Conservation (phyloP, 2,329 filamentous ascomycete genomes). For the Sarocladiaceae sp. region DNA sequence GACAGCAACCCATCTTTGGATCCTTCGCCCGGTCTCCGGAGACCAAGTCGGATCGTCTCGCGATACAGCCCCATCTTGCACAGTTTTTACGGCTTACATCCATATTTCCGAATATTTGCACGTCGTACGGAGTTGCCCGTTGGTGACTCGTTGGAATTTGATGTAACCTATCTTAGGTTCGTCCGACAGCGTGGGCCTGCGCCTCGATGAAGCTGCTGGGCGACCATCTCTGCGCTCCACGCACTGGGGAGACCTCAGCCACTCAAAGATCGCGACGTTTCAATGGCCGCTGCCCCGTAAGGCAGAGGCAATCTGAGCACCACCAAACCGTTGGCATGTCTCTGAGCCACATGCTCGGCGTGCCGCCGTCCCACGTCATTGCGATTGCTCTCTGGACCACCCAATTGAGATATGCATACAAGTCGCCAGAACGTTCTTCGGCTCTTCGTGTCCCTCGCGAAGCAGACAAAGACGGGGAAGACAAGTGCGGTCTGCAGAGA, state of each 20-base stretch:
- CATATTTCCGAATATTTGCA: no score
- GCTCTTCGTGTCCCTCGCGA: no score
- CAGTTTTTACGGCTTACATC: no score
- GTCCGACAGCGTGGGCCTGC: background rate
- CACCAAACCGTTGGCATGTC: slow-evolving; percentile 2
- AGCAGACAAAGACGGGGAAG: no score
- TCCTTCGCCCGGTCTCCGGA: slow-evolving; percentile 1
- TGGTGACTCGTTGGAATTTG: no score
- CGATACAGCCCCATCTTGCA: no score
- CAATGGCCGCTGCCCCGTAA: background rate
- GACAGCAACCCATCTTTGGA: background rate
- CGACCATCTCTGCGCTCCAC: background rate
- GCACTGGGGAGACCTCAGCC: background rate
- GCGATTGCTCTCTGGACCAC: no score
- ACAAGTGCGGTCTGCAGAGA: no score
- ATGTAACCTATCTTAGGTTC: background rate
- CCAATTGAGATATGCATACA: no score
- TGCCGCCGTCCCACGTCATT: background rate
- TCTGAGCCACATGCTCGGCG: slow-evolving; percentile 7
- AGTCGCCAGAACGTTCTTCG: no score
- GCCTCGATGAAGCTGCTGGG: slow-evolving; percentile 9
- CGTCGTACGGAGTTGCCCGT: no score
- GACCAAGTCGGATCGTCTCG: no score
- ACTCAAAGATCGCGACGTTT: background rate
- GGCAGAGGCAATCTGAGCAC: background rate